These are phyloP conservation scores for Orbilia brochopaga DNA, from an alignment of 2,329 filamentous ascomycete genomes.

Conservation along the genomic window DNA sequence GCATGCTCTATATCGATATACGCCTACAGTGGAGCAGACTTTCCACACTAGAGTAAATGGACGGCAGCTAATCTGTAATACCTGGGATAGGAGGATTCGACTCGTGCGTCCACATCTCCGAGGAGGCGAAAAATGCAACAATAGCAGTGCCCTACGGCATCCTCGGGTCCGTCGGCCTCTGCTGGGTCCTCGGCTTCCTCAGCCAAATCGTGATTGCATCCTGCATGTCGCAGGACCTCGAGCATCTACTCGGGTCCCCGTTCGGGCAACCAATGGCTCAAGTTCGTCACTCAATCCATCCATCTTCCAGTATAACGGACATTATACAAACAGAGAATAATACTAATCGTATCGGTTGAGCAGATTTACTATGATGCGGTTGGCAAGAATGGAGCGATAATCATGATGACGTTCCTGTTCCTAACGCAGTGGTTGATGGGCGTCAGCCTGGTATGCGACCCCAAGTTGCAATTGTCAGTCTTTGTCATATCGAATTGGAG, in stretches of 20 bases:
- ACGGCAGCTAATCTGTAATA: background rate
- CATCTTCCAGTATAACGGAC: constrained; percentile 57
- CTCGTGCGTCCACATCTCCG: constrained; percentile 67
- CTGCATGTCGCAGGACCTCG: constrained; percentile 64
- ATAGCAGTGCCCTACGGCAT: constrained; percentile 68
- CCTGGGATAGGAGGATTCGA: constrained; percentile 57
- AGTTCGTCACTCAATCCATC: constrained; percentile 54
- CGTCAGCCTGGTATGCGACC: constrained; percentile 60
- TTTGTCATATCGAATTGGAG: background rate
- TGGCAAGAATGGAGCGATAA: constrained; percentile 66
- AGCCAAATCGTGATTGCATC: constrained; percentile 66
- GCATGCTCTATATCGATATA: background rate
- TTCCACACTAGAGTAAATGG: too few species aligned
- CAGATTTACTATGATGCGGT: constrained; percentile 68
- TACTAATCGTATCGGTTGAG: constrained; percentile 23
- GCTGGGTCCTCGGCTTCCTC: constrained; percentile 66
- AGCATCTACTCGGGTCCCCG: constrained; percentile 60
- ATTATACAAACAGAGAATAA: background rate
- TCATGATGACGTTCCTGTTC: constrained; percentile 66
- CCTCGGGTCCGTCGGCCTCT: constrained; percentile 65
- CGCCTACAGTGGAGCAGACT: too few species aligned
- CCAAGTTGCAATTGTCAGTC: background rate
- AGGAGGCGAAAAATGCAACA: constrained; percentile 68
- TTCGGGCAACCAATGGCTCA: constrained; percentile 68
- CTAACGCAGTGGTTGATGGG: constrained; percentile 70